A percentile compares a stretch with the other conserved stretches of the same genome.
Evolutionary conservation across 164 flowering plant genomes (phyloP).

Genomic region (Taxillus chinensis): DNA sequence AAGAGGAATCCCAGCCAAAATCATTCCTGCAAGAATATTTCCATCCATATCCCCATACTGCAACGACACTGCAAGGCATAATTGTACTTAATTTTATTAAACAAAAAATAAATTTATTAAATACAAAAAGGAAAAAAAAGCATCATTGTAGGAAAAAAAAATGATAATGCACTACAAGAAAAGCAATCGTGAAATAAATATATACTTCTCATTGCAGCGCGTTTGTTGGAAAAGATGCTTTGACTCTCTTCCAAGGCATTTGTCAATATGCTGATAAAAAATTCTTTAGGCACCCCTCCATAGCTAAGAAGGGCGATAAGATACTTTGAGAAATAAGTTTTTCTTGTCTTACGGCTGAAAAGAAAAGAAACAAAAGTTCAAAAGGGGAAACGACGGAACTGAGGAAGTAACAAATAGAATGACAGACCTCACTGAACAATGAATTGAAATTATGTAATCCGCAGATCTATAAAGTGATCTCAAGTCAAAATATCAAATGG

Average conservation of each 20-base stretch:
- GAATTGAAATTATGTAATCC: too few species aligned
- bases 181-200: background rate
- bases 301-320: conserved; percentile 51
- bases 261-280: conserved; percentile 30
- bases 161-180: background rate
- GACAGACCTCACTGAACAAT: too few species aligned
- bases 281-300: conserved; percentile 57
- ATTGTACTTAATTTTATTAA: too few species aligned
- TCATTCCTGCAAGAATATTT: conserved; percentile 38
- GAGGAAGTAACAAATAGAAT: too few species aligned
- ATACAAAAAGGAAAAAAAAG: background rate
- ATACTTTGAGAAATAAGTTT: conserved; percentile 31
- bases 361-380: conserved; percentile 8
- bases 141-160: background rate
- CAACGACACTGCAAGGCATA: conserved; percentile 35
- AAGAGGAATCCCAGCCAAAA: conserved; percentile 65
- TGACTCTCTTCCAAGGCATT: conserved; percentile 40
- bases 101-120: background rate
- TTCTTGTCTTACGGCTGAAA: conserved; percentile 39
- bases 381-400: background rate
- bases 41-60: conserved; percentile 45
- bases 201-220: conserved; percentile 48
- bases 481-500: too few species aligned
- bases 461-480: too few species aligned
- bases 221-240: conserved; percentile 23